phyloP scores from a whole-genome alignment of 495 filamentous ascomycete species.

The Hypoxylon lienhwacheense region DNA sequence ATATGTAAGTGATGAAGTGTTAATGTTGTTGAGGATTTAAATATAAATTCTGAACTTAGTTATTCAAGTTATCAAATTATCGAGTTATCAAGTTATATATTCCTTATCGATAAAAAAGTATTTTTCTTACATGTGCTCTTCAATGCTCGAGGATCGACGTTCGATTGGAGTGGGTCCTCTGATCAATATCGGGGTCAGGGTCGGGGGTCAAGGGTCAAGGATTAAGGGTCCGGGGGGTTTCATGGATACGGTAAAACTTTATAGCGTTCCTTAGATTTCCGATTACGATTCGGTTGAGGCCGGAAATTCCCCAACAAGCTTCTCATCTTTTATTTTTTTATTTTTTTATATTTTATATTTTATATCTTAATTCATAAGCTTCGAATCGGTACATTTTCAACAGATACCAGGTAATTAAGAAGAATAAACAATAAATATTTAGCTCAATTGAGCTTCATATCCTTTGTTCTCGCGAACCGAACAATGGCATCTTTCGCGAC shows the following conservation, averaged over 20 bases:
- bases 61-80: no score
- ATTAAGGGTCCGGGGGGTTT: not conserved
- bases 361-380: no score
- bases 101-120: constrained; percentile 22
- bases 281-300: constrained; percentile 28
- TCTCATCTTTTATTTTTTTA: constrained; percentile 12
- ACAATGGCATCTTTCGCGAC: constrained; percentile 58
- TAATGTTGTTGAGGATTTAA: not conserved
- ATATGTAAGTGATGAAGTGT: not conserved
- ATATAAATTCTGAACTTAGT: no score
- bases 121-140: not conserved
- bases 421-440: constrained; percentile 17
- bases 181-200: not conserved
- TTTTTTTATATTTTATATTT: no score
- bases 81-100: not conserved
- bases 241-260: constrained; percentile 31
- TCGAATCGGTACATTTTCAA: constrained; percentile 15
- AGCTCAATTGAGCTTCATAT: constrained; percentile 45
- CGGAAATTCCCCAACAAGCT: constrained; percentile 41
- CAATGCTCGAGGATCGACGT: not conserved
- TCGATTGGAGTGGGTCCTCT: not conserved
- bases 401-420: no score
- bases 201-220: no score
- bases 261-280: constrained; percentile 29
- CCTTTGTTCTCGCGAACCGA: constrained; percentile 20